Conservation (phyloP, 495 filamentous ascomycete genomes). For the Parachaetomium inaequale region DNA sequence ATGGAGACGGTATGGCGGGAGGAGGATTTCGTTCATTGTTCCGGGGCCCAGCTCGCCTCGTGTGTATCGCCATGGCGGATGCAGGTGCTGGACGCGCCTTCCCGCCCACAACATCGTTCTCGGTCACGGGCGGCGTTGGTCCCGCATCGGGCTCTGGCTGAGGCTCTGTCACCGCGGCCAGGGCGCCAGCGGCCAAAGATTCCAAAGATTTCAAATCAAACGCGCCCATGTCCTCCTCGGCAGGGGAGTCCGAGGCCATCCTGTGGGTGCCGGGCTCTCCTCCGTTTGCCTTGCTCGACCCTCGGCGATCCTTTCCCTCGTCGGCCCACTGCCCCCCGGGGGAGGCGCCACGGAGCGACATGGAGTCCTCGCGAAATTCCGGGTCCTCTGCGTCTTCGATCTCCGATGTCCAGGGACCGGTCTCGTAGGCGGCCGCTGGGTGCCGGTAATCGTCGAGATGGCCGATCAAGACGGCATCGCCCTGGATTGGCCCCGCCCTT, state of each 20-base stretch:
- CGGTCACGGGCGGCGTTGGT: conserved; percentile 28
- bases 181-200: conserved; percentile 38
- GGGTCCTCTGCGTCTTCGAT: conserved; percentile 22
- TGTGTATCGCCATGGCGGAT: conserved; percentile 20
- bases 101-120: conserved; percentile 25
- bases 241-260: conserved; percentile 14
- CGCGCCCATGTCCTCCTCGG: conserved; percentile 32
- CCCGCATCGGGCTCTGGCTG: conserved; percentile 30
- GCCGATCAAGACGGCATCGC: conserved; percentile 54
- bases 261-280: conserved; percentile 17
- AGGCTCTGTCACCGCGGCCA: conserved; percentile 31
- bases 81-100: conserved; percentile 21
- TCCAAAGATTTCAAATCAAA: conserved; percentile 39
- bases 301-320: conserved; percentile 8
- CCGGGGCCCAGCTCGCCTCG: conserved; percentile 16
- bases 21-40: conserved; percentile 21
- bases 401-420: conserved; percentile 36
- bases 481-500: conserved; percentile 43
- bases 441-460: conserved; percentile 50
- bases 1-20: conserved; percentile 6
- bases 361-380: conserved; percentile 24
- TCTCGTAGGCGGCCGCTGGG: conserved; percentile 44
- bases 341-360: conserved; percentile 10
- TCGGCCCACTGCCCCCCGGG: conserved; percentile 2
- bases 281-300: conserved; percentile 14